Evolutionary conservation across 148 eudicot genomes (phyloP).

Genomic region (Limonium bicolor): DNA sequence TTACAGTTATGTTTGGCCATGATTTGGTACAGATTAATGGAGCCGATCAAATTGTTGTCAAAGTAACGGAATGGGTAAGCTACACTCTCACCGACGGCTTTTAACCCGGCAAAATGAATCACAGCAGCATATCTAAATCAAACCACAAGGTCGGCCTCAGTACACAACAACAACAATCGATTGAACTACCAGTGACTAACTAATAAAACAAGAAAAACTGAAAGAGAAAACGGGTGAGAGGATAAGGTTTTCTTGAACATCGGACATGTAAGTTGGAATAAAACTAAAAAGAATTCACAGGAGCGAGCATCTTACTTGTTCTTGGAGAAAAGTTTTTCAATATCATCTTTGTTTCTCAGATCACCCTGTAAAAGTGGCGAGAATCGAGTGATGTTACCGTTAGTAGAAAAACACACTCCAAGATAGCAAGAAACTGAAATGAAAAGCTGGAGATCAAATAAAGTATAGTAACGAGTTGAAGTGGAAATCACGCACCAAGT

Average conservation of each 20-base stretch:
- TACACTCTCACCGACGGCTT: conserved; percentile 87
- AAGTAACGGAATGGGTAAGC: conserved; percentile 56
- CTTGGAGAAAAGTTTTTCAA: conserved; percentile 3
- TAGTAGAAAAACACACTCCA: no score
- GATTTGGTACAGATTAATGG: conserved; percentile 53
- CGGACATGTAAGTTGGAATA: no score
- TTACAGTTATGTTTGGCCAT: conserved; percentile 81
- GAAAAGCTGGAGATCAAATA: no score
- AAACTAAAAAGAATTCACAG: no score
- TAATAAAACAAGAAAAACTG: background rate
- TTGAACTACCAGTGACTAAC: background rate
- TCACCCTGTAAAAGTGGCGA: conserved; percentile 8
- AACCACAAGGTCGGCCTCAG: no score
- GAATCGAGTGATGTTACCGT: no score
- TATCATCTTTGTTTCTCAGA: conserved; percentile 7
- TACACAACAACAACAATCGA: background rate
- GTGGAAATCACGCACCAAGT: conserved; percentile 18
- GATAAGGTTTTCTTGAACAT: no score
- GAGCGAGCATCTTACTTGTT: no score
- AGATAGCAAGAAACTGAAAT: no score
- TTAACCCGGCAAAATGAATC: conserved; percentile 82
- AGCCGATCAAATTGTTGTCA: conserved; percentile 73
- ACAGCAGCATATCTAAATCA: conserved; percentile 83
- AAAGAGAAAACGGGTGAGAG: no score
- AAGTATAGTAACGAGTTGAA: no score